phyloP scores from a whole-genome alignment of 2,329 filamentous ascomycete genomes.

The Stagonosporopsis cucurbitacearum region DNA sequence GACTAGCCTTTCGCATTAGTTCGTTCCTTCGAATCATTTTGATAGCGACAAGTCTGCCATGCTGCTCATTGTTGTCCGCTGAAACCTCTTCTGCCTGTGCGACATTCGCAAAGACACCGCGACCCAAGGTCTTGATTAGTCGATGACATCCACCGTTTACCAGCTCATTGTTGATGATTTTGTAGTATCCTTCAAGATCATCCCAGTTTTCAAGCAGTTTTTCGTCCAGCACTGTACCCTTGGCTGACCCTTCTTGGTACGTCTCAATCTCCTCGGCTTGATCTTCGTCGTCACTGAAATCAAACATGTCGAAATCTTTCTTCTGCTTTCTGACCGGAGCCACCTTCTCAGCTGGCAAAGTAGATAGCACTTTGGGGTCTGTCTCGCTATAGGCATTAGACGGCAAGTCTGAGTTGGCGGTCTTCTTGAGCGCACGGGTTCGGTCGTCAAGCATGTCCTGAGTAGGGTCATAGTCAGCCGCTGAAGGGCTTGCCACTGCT shows the following conservation, averaged over 20 bases:
- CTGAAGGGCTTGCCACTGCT: conserved; percentile 75
- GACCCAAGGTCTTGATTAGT: conserved; percentile 84
- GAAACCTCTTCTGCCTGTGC: conserved; percentile 69
- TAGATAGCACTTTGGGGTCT: conserved; percentile 59
- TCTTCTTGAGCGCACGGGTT: conserved; percentile 70
- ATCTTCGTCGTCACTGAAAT: conserved; percentile 73
- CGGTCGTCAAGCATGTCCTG: conserved; percentile 87
- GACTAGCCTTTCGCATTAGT: conserved; percentile 87
- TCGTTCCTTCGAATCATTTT: conserved; percentile 99
- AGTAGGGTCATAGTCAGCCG: conserved; percentile 89
- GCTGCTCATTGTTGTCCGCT: conserved; percentile 48
- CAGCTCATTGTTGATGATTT: conserved; percentile 88
- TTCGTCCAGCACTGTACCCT: conserved; percentile 60
- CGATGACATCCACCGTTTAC: conserved; percentile 87
- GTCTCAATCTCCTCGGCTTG: conserved; percentile 60
- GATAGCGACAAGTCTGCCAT: conserved; percentile 77
- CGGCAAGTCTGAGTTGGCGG: conserved; percentile 38
- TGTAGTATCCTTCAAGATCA: conserved; percentile 95
- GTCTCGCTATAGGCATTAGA: conserved; percentile 66
- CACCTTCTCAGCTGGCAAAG: conserved; percentile 52
- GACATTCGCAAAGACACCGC: conserved; percentile 97
- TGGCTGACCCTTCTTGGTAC: conserved; percentile 42
- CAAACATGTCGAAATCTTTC: conserved; percentile 69
- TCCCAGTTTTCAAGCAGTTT: conserved; percentile 92
- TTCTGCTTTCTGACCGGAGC: conserved; percentile 49